Evolutionary conservation across 257 asterid species (phyloP), one percentile per base, ranked within the genome.

Genomic region (Linderniella brevidens): DNA sequence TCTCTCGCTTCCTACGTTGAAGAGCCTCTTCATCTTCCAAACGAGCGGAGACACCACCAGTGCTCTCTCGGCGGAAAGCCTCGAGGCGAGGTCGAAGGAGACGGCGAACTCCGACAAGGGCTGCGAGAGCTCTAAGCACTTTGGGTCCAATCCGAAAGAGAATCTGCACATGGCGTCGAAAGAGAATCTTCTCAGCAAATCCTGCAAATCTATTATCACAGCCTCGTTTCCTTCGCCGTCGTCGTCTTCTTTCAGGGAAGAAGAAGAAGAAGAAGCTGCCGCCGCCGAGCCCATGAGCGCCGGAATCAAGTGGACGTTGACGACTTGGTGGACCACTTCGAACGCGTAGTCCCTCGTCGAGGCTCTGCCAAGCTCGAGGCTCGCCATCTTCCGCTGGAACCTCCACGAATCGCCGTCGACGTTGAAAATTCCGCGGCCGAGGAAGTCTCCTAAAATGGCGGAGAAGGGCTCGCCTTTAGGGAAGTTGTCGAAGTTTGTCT

Each of bases 401-500:
- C 42, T 45, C 95, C 95, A 83, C 5, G 42, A 50, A 35, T 67
- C 66, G 0, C 94, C 92, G 29, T 83, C 94, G 20, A 63, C 85
- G 66, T 79, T 83, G 76, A 83, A 83, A 8, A 83, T 77, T 0
- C 92, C 93, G 1, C 58, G 59, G 6, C 92, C 92, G 0, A 83
- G 50, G 52, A 83, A 77, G 42, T 79, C 93, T 0, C 90, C 88
- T 0, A 83, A 13, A n/a, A 82, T 69, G 4, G 58, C 75, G 0
- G 87, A 74, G 39, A 82, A 82, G 5, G 76, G 77, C 35, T 73
- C 67, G 0, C 92, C 88, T 15, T 76, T 79, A 0, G 88, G 94
- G 63, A 67, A 82, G 41, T 82, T 82, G 0, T 63, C 60, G 17
- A 82, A 82, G 25, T 62, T 45, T 4, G 86, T 72, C 35, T 72